phyloP scores from a whole-genome alignment of 305 asterid species.

The Solanum hybrid region DNA sequence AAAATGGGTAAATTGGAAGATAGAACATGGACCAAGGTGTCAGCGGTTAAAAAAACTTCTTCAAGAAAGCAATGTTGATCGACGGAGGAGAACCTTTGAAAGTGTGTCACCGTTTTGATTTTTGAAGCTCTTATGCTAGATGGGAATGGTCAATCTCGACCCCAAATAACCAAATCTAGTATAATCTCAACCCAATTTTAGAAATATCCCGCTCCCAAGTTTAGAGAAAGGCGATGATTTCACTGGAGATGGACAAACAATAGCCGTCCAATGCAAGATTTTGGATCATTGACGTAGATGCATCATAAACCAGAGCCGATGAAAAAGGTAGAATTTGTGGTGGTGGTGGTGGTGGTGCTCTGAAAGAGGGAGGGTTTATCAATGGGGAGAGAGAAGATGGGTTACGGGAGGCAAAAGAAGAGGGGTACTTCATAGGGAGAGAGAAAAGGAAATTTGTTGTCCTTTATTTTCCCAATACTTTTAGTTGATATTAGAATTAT shows the following conservation, averaged over 20 bases:
- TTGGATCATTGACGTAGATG: background rate
- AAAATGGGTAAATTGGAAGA: background rate
- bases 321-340: background rate
- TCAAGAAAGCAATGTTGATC: background rate
- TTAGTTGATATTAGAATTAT: background rate
- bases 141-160: background rate
- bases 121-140: background rate
- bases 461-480: background rate
- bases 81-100: background rate
- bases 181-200: background rate
- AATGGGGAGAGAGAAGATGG: background rate
- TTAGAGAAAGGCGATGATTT: too few species aligned
- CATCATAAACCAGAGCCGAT: background rate
- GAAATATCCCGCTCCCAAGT: background rate
- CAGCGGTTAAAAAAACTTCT: background rate
- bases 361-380: background rate
- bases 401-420: accelerated
- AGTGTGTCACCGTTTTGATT: background rate
- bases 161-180: background rate
- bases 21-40: background rate
- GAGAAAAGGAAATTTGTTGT: background rate
- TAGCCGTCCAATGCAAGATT: background rate
- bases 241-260: background rate
- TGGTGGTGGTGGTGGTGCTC: background rate
- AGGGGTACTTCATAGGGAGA: background rate